These are phyloP conservation scores for Creolimax fragrantissima DNA, from an alignment of 78 protist genomes.

Conservation along the genomic window DNA sequence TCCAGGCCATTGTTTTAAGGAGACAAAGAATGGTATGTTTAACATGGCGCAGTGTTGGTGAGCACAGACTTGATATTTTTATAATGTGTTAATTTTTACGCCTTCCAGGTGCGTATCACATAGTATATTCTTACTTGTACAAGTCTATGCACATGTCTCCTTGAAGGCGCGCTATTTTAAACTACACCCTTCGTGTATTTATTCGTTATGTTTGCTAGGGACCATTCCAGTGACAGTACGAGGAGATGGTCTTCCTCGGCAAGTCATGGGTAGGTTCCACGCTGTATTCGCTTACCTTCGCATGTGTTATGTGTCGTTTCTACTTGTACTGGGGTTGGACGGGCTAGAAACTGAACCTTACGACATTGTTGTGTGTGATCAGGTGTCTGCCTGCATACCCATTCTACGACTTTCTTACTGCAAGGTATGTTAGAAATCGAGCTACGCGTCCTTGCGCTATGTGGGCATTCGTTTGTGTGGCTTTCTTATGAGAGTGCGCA, in stretches of 20 bases:
- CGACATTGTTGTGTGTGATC: slow-evolving; percentile 42
- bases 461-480: too few species aligned
- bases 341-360: neutral
- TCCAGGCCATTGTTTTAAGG: neutral
- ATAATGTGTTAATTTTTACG: neutral
- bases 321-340: neutral
- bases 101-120: neutral
- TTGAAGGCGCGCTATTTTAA: neutral
- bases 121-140: neutral
- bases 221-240: neutral
- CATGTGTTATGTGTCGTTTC: neutral
- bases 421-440: slow-evolving; percentile 34
- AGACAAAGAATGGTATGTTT: neutral
- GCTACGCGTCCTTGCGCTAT: too few species aligned
- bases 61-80: slow-evolving; percentile 34
- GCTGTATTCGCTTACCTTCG: slow-evolving; percentile 27
- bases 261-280: neutral
- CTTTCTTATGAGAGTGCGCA: too few species aligned
- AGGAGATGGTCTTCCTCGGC: neutral
- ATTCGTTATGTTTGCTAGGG: neutral
- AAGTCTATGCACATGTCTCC: neutral
- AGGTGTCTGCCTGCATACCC: slow-evolving; percentile 28
- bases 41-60: slow-evolving; percentile 36
- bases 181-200: neutral
- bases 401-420: slow-evolving; percentile 9